phyloP scores from a whole-genome alignment of 2,329 filamentous ascomycete genomes.

The Cryphonectria japonica region DNA sequence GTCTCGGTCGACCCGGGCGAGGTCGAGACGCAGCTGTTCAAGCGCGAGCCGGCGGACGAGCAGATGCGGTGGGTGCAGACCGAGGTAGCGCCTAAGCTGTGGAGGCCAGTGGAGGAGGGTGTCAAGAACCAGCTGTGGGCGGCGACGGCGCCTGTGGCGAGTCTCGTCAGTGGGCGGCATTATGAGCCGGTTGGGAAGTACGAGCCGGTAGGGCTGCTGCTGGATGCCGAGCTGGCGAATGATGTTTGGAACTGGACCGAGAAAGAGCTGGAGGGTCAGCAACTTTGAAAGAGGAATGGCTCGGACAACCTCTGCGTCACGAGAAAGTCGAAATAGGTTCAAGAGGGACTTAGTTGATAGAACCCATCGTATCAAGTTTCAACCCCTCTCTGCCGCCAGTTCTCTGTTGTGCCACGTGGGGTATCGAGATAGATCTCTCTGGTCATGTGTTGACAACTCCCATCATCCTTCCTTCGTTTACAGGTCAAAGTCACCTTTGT shows the following conservation, averaged over 20 bases:
- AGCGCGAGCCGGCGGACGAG: neutral
- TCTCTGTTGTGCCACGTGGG: neutral
- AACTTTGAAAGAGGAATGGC: neutral
- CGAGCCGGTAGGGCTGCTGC: neutral
- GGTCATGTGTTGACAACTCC: constrained; percentile 1
- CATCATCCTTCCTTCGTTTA: neutral
- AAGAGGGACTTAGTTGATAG: neutral
- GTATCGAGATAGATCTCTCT: constrained; percentile 6
- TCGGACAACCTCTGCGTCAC: neutral
- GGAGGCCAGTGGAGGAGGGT: constrained; percentile 32
- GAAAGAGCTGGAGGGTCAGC: constrained; percentile 35
- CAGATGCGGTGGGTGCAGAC: constrained; percentile 8
- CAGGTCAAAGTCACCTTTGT: neutral
- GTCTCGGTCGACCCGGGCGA: constrained; percentile 37
- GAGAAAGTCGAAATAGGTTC: too few relatives aligned
- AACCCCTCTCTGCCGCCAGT: neutral
- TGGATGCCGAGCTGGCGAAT: constrained; percentile 36
- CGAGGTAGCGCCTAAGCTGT: constrained; percentile 25
- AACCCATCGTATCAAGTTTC: neutral
- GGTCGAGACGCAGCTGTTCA: constrained; percentile 36
- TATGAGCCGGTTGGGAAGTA: constrained; percentile 25
- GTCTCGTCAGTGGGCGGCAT: constrained; percentile 30
- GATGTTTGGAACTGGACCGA: constrained; percentile 44
- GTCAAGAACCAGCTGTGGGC: constrained; percentile 26
- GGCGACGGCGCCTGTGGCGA: constrained; percentile 34